A percentile compares a stretch with the other conserved stretches of the same genome.
These are phyloP conservation scores for Salvia sclarea DNA, from an alignment of 305 asterid genomes.

Conservation along the genomic window DNA sequence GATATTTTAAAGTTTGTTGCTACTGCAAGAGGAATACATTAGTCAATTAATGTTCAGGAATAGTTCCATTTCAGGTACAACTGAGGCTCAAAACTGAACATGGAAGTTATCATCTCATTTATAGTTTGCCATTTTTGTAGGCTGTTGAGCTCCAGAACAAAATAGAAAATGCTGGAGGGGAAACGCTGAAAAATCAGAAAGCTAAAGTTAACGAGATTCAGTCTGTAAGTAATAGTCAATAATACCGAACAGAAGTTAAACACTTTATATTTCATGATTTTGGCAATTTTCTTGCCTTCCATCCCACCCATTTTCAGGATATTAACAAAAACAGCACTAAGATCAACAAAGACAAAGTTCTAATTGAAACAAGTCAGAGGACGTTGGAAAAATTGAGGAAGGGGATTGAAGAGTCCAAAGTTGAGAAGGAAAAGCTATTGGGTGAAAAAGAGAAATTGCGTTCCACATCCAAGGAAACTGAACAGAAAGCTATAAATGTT, in stretches of 20 bases:
- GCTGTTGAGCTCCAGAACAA: constrained; percentile 81
- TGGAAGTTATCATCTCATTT: not conserved
- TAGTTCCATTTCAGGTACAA: not conserved
- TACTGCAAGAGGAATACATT: not conserved
- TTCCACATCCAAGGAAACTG: constrained; percentile 74
- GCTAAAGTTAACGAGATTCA: constrained; percentile 68
- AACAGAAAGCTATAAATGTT: constrained; percentile 77
- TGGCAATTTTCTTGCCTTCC: constrained; percentile 6
- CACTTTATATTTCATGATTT: constrained; percentile 11
- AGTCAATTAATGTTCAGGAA: not conserved
- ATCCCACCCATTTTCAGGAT: constrained; percentile 49
- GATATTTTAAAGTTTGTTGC: not conserved
- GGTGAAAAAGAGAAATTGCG: constrained; percentile 60
- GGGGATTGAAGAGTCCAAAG: constrained; percentile 79
- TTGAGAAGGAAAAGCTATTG: constrained; percentile 63
- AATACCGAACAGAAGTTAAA: not conserved
- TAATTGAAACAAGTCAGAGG: constrained; percentile 81
- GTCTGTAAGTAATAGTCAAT: constrained; percentile 58
- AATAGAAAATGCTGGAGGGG: constrained; percentile 98
- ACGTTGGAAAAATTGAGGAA: constrained; percentile 66
- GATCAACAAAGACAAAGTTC: constrained; percentile 85
- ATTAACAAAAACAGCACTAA: constrained; percentile 76
- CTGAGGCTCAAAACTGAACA: not conserved
- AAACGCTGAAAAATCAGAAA: constrained; percentile 70
- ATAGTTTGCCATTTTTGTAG: constrained; percentile 39